These are phyloP conservation scores for Candida tammaniensis DNA, from an alignment of 805 yeast genomes.

Conservation along the genomic window DNA sequence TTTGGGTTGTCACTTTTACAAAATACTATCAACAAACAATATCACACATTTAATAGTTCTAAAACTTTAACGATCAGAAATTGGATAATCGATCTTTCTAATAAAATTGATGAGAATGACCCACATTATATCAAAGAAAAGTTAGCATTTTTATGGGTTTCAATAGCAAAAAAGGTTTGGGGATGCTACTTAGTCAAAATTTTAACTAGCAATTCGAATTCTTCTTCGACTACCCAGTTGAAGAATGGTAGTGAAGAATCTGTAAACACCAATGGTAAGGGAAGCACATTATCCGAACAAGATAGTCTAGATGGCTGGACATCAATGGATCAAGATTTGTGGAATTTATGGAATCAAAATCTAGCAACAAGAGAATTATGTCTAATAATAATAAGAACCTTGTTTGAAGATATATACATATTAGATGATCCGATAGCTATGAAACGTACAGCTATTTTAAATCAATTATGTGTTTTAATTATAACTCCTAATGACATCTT, in stretches of 20 bases:
- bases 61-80: constrained; percentile 67
- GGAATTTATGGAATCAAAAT: constrained; percentile 69
- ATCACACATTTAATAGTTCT: constrained; percentile 50
- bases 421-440: constrained; percentile 90
- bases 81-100: constrained; percentile 82
- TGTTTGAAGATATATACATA: constrained; percentile 90
- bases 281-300: constrained; percentile 30
- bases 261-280: constrained; percentile 16
- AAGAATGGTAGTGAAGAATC: constrained; percentile 3
- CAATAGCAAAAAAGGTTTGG: constrained; percentile 88
- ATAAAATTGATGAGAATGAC: constrained; percentile 56
- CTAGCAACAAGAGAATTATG: constrained; percentile 70
- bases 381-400: constrained; percentile 72
- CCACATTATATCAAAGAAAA: constrained; percentile 92
- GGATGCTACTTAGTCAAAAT: constrained; percentile 59
- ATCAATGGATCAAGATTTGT: constrained; percentile 77
- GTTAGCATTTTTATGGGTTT: constrained; percentile 86
- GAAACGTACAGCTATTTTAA: constrained; percentile 69
- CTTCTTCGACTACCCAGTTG: neutral
- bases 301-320: constrained; percentile 72
- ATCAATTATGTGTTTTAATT: constrained; percentile 80
- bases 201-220: constrained; percentile 7
- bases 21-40: constrained; percentile 60
- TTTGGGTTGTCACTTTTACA: constrained; percentile 83
- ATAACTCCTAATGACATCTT: constrained; percentile 70